A percentile compares a stretch with the other conserved stretches of the same genome.
phyloP scores from a whole-genome alignment of 331 rosid species.

The Pyrus hybrid region DNA sequence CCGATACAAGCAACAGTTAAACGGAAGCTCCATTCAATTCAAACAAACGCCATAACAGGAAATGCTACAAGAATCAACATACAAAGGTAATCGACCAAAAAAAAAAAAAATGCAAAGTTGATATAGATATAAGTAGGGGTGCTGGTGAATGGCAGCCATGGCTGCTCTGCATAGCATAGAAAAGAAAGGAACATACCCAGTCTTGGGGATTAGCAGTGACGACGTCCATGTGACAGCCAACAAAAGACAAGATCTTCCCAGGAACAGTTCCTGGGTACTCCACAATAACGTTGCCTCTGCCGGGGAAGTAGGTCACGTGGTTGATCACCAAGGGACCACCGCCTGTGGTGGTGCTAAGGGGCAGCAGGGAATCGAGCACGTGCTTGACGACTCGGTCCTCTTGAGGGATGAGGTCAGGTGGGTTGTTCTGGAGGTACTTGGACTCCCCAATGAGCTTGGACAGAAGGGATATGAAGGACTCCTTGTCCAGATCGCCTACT shows the following conservation, averaged over 20 bases:
- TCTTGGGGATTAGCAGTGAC: slow-evolving; percentile 84
- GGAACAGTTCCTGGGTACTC: slow-evolving; percentile 83
- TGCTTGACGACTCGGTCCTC: slow-evolving; percentile 70
- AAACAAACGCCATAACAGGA: not conserved
- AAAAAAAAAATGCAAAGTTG: not conserved
- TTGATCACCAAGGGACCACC: slow-evolving; percentile 71
- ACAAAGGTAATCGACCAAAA: too few species aligned
- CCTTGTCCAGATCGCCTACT: slow-evolving; percentile 55
- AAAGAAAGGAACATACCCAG: slow-evolving; percentile 47
- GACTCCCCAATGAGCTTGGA: slow-evolving; percentile 82
- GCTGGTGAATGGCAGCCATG: too few species aligned
- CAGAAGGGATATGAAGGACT: slow-evolving; percentile 56
- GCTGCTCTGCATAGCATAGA: too few species aligned
- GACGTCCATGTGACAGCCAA: slow-evolving; percentile 94
- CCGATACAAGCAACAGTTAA: not conserved
- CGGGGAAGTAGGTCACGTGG: slow-evolving; percentile 59
- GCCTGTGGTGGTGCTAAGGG: slow-evolving; percentile 64
- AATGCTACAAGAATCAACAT: not conserved
- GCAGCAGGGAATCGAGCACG: slow-evolving; percentile 54
- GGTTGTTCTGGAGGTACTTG: slow-evolving; percentile 77
- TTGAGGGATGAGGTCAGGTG: slow-evolving; percentile 68
- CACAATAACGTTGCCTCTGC: slow-evolving; percentile 74
- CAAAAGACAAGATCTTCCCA: slow-evolving; percentile 67
- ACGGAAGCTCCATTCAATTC: not conserved
- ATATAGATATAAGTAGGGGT: too few species aligned